Evolutionary conservation across 2,329 filamentous ascomycete genomes (phyloP), one percentile per base, ranked within the genome.

Genomic region (Talaromyces rugulosus): DNA sequence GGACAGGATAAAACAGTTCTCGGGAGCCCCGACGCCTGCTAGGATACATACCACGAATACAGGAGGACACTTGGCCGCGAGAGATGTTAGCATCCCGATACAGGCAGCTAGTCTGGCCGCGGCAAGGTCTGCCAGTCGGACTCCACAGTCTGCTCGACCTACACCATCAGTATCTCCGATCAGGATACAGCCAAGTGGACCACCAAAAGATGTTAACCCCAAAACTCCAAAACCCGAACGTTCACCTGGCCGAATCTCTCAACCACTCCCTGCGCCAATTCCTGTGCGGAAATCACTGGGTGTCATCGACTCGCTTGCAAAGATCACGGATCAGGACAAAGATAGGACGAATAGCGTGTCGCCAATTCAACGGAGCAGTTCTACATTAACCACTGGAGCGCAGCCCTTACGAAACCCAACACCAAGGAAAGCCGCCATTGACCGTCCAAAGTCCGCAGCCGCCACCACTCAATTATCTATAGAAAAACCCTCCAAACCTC

Each of bases 1-100:
- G 65, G 74, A 76, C 62, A 77, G 73, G 62, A 75, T 78, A 56
- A 72, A 72, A 55, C 68, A 62, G 57, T 75, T 76, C 61, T 69
- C 70, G 27, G 65, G 66, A 28, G 67, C 65, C 57, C 66, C 68
- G 28, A 65, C 66, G 12, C 54, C 67, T 1, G 50, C 62, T 16
- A 60, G 28, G 36, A 42, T 63, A 5, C 61, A n/a, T 36, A 63
- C 33, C 18, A 56, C 59, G 61, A 61, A 28, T 58, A 63, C n/a
- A 66, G 61, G 58, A 66, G 60, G 51, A 65, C 62, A 30, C 53
- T 9, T 23, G 16, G 27, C 50, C 11, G 7, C 14, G 7, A 53
- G 12, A 53, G 28, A 53, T 16, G 30, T 27, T 11, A 53, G 50
- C n/a, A 16, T 71, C 11, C 74, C 74, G 56, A 68, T 72, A 42